Base-by-base conservation (phyloP, 106 monocot species). In the Apostasia shenzhenica region DNA sequence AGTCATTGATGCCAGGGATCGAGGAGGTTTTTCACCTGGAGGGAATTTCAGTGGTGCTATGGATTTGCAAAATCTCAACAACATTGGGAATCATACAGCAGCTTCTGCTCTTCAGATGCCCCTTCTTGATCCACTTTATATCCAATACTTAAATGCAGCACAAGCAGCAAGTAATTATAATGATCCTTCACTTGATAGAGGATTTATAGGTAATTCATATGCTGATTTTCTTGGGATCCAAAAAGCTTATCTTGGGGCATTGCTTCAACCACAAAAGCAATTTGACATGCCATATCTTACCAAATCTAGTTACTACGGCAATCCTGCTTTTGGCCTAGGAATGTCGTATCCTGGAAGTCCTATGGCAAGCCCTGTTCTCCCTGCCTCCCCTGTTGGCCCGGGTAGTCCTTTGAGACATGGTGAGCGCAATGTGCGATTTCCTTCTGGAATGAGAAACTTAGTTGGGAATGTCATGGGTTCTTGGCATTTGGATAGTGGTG, bases 361-460 rank as follows among this genome's bases (percentile, higher is more conserved):
- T 51, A 46, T 91, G 52, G 66, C 68, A 53, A 77, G 79, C 55
- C 76, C 88, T 61, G 42, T 79, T 70, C 80, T 74, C 57, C 72
- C 81, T 64, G 64, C 76, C 53, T 79, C 86, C 53, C 84, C 83
- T 48, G 73, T 69, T 73, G 92, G 86, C 55, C 75, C 81, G 54
- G 87, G 81, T 54, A 91, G 91, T 71, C 81, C 88, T 55, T 67
- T 89, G 48, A 77, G 84, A 64, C 91, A 81, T 63, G 77, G 75
- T 70, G 93, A 93, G 3, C 68, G 76, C n/a, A 79, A 45, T 63
- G 51, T 81, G 63, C 81, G 73, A 5, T 72, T 79, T 71, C 76
- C 84, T 68, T 80, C 87, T 64, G 79, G 78, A 14, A 62, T 90
- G 74, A 83, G 93, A 73, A 93, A 86, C 54, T 59, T 93, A 37